Conservation (phyloP, 1,284 basidiomycete species). For the Phlebopus sp. region DNA sequence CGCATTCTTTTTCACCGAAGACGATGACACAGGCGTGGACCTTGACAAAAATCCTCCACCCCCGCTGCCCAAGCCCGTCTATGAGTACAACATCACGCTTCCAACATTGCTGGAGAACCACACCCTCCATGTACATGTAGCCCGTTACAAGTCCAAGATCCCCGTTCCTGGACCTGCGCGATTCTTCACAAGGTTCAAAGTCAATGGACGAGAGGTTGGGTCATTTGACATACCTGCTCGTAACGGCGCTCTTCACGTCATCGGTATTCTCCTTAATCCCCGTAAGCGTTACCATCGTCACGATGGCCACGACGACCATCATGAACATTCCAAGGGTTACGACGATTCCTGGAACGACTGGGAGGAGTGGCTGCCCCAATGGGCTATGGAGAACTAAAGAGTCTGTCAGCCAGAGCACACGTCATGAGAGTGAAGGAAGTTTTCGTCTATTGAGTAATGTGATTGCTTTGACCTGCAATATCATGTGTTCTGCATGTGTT, state of each 20-base stretch:
- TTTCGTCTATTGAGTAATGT: not conserved
- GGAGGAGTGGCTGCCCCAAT: constrained; percentile 52
- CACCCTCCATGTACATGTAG: constrained; percentile 47
- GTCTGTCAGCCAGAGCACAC: not conserved
- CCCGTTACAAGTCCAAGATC: constrained; percentile 43
- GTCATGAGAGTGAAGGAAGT: not conserved
- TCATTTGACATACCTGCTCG: constrained; percentile 53
- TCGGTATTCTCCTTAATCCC: constrained; percentile 53
- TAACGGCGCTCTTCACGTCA: constrained; percentile 63
- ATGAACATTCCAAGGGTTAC: constrained; percentile 29
- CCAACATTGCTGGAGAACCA: constrained; percentile 50
- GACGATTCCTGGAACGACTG: constrained; percentile 54
- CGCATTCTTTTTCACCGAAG: not conserved
- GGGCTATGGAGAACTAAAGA: constrained; percentile 35
- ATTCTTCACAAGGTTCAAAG: constrained; percentile 47
- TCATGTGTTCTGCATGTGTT: not conserved
- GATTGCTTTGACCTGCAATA: not conserved
- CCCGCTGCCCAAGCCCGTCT: constrained; percentile 33
- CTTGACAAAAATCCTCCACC: not conserved
- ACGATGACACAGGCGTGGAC: not conserved
- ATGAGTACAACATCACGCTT: constrained; percentile 45
- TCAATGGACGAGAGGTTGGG: constrained; percentile 48
- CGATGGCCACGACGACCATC: constrained; percentile 31
- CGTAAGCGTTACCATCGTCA: constrained; percentile 20
- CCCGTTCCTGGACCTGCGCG: constrained; percentile 35